These are phyloP conservation scores for Camellia sinensis DNA, from an alignment of 148 eudicot species.

Conservation along the genomic window DNA sequence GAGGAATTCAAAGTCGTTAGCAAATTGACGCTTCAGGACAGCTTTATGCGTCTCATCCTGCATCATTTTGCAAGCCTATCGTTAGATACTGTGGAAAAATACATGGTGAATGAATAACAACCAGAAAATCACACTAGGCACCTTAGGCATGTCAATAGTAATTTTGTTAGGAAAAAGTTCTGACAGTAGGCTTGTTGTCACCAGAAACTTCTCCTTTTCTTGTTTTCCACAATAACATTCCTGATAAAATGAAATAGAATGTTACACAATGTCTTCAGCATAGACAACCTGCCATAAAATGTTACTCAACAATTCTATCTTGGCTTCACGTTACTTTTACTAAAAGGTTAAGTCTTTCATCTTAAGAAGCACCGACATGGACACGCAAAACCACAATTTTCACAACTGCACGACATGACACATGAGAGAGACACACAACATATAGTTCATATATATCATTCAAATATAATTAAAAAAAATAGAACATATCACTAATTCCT, in stretches of 20 bases:
- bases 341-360: background rate
- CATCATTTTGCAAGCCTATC: constrained; percentile 10
- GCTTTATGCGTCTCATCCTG: constrained; percentile 71
- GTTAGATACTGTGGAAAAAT: background rate
- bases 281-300: background rate
- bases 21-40: constrained; percentile 72
- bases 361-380: too few relatives aligned
- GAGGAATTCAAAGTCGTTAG: constrained; percentile 66
- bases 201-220: constrained; percentile 61
- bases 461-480: too few relatives aligned
- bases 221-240: constrained; percentile 72
- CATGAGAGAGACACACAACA: too few relatives aligned
- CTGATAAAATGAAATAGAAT: constrained; percentile 32
- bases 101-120: background rate
- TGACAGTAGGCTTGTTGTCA: constrained; percentile 51
- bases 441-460: too few relatives aligned
- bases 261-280: constrained; percentile 3
- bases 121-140: constrained; percentile 22
- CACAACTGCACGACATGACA: too few relatives aligned
- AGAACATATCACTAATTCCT: too few relatives aligned
- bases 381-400: too few relatives aligned
- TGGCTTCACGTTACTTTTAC: background rate
- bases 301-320: background rate
- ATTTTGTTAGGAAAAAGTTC: constrained; percentile 83
- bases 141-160: constrained; percentile 82